These are phyloP conservation scores for Protostelium mycophagum DNA, from an alignment of 78 protist species.

Conservation along the genomic window DNA sequence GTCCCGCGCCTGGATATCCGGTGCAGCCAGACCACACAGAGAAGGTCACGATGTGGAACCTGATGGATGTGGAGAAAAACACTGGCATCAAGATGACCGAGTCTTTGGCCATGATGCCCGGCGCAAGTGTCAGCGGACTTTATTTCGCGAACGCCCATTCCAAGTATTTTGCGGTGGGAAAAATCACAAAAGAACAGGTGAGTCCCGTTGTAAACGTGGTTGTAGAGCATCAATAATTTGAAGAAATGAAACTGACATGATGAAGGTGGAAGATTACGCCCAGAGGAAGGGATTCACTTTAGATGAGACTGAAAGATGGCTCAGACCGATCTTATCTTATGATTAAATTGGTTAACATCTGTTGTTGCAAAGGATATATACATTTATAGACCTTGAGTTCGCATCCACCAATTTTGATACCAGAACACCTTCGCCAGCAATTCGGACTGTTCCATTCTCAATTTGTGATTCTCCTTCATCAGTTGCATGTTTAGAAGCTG, in stretches of 20 bases:
- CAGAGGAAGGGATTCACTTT: constrained; percentile 66
- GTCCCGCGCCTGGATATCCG: constrained; percentile 99
- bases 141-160: constrained; percentile 84
- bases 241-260: no score
- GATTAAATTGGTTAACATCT: no score
- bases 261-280: constrained; percentile 92
- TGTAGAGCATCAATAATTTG: no score
- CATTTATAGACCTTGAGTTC: no score
- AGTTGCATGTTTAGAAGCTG: no score
- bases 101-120: constrained; percentile 94
- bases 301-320: constrained; percentile 81
- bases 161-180: constrained; percentile 96
- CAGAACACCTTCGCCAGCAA: no score
- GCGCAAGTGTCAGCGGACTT: constrained; percentile 94
- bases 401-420: no score
- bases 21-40: constrained; percentile 99
- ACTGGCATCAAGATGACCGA: constrained; percentile 80
- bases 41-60: constrained; percentile 85
- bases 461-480: no score
- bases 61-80: constrained; percentile 39
- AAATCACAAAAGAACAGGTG: constrained; percentile 91
- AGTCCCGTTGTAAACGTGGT: no score
- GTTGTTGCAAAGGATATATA: no score
- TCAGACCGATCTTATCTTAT: constrained; percentile 79
- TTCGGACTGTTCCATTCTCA: no score